These are phyloP conservation scores for Fusarium falciforme DNA, from an alignment of 2,329 filamentous ascomycete species.

Conservation along the genomic window DNA sequence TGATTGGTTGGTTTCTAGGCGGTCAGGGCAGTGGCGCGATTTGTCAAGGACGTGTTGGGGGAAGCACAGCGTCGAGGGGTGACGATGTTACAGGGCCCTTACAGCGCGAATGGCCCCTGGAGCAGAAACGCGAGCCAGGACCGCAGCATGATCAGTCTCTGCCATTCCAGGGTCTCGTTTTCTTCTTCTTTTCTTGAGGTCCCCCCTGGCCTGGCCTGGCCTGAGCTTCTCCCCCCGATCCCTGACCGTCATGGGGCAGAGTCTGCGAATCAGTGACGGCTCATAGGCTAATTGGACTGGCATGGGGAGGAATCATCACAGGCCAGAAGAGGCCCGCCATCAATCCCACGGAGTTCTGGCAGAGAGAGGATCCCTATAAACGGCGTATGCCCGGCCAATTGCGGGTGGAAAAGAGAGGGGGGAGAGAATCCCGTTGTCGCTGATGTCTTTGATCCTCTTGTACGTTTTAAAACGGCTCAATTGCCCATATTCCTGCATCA, in stretches of 20 bases:
- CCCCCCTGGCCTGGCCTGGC: not conserved
- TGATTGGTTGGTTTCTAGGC: slow-evolving; percentile 32
- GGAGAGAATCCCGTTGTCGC: slow-evolving; percentile 1
- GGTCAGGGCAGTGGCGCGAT: slow-evolving; percentile 41
- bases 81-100: slow-evolving; percentile 28
- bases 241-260: not conserved
- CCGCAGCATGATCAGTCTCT: not conserved
- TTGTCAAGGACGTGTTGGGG: slow-evolving; percentile 1
- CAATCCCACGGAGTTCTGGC: not conserved
- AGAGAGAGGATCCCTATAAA: slow-evolving; percentile 24
- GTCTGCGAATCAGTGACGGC: slow-evolving; percentile 21
- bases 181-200: not conserved
- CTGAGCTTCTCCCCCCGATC: not conserved
- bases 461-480: slow-evolving; percentile 14
- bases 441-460: slow-evolving; percentile 7
- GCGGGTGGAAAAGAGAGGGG: slow-evolving; percentile 4
- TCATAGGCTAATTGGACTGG: slow-evolving; percentile 33
- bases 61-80: slow-evolving; percentile 28
- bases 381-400: slow-evolving; percentile 33
- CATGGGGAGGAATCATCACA: not conserved
- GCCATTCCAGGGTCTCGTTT: slow-evolving; percentile 12
- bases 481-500: slow-evolving; percentile 9
- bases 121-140: slow-evolving; percentile 9
- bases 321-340: slow-evolving; percentile 7
- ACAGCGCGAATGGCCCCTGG: slow-evolving; percentile 17